A percentile compares a stretch with the other conserved stretches of the same genome.
phyloP scores from a whole-genome alignment of 73 alveolate species.

The Tetrahymena thermophila region DNA sequence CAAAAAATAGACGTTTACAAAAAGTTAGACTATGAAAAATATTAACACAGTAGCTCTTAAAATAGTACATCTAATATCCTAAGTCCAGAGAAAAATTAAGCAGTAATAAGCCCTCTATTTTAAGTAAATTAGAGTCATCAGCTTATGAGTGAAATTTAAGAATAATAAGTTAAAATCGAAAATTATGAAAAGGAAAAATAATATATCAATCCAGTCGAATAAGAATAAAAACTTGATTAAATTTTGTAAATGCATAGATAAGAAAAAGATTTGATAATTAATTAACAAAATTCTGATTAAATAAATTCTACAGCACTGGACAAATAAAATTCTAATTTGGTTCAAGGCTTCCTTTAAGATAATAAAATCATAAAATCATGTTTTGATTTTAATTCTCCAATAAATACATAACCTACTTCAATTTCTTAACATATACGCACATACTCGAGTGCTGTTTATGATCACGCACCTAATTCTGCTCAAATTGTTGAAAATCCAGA shows the following conservation, averaged over 20 bases:
- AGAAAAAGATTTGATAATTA: neutral
- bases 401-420: neutral
- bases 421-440: neutral
- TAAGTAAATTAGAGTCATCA: neutral
- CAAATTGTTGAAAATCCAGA: neutral
- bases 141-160: neutral
- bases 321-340: neutral
- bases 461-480: neutral
- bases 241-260: neutral
- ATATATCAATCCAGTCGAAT: neutral
- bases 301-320: neutral
- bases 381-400: neutral
- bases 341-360: neutral
- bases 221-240: neutral
- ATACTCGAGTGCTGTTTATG: neutral
- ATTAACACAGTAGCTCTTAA: neutral
- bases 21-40: neutral
- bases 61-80: neutral
- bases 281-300: neutral
- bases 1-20: neutral
- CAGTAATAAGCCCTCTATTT: neutral
- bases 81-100: neutral
- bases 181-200: neutral
- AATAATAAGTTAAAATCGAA: neutral
- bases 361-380: neutral